Base-by-base conservation (phyloP, 208 protist genomes). In the Crithidia brevicula region DNA sequence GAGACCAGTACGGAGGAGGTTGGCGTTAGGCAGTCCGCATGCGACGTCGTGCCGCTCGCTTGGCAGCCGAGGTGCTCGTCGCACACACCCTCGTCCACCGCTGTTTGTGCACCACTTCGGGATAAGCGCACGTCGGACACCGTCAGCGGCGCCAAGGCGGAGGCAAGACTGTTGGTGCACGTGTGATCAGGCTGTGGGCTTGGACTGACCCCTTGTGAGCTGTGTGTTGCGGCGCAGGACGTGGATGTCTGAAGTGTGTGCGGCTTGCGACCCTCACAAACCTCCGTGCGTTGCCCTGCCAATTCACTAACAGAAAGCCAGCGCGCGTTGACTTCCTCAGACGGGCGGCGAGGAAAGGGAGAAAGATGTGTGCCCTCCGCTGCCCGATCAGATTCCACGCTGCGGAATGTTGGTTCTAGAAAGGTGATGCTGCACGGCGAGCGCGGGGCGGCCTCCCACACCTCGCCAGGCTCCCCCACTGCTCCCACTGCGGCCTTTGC, bases 191-290 rank as follows among this genome's bases (percentile, higher is more conserved):
- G 16, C 22, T 45, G 53, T n/a, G 34, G 56, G 23, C 56, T 62
- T 16, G 28, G 56, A 23, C 56, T 62, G 40, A 62, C 16, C 15
- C 56, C 56, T 13, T 47, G 56, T 22, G 23, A n/a, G 13, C 56
- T 62, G 56, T 13, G 20, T 2, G 31, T 13, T n/a, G 34, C 36
- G 3, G 31, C 20, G 34, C 31, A 31, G 10, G 53, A 46, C 22
- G 53, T 36, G 0, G 34, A 59, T 16, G 53, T 28, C 4, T 36
- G 42, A 22, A 2, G 31, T 2, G 46, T 31, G 16, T 23, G 15
- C 25, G 51, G 22, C 51, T 57, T 57, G 51, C 18, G 18, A 1
- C 31, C 51, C 6, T 57, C 51, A 31, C 18, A 42, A 31, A 16
- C n/a, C n/a, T n/a, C n/a, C n/a, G n/a, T n/a, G n/a, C n/a, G n/a